phyloP scores from a whole-genome alignment of 192 early-diverging fungal species.

The Kappamyces sp. region DNA sequence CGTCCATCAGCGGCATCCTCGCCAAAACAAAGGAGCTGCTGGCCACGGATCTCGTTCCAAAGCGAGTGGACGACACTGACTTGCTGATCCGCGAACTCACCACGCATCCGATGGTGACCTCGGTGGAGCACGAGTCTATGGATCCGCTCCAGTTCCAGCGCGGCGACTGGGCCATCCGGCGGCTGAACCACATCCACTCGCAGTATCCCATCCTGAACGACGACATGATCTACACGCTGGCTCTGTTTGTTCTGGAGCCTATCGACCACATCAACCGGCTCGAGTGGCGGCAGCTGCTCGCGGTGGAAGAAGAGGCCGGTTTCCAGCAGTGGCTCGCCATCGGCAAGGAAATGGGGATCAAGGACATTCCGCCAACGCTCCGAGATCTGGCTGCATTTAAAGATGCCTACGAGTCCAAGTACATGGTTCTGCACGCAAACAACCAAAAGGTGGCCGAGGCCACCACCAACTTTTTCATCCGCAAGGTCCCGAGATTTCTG shows the following conservation, averaged over 20 bases:
- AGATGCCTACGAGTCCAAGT: too few relatives aligned
- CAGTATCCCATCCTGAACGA: conserved; percentile 36
- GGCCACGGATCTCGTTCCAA: too few relatives aligned
- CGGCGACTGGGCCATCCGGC: conserved; percentile 15
- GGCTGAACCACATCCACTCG: conserved; percentile 37
- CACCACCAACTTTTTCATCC: too few relatives aligned
- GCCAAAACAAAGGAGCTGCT: conserved; percentile 27
- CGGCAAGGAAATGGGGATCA: conserved; percentile 33
- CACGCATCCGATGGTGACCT: too few relatives aligned
- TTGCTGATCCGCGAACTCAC: conserved; percentile 30
- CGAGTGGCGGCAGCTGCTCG: conserved; percentile 34
- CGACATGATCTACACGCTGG: conserved; percentile 36
- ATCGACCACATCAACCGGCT: conserved; percentile 19
- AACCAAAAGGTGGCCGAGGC: too few relatives aligned
- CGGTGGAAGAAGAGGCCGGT: conserved; percentile 33
- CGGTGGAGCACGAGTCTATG: too few relatives aligned
- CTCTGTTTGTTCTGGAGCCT: conserved; percentile 31
- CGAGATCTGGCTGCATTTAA: too few relatives aligned
- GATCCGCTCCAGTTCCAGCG: too few relatives aligned
- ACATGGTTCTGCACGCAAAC: too few relatives aligned
- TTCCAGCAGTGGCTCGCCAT: conserved; percentile 22
- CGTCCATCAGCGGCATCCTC: conserved; percentile 35
- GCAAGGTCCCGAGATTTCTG: too few relatives aligned
- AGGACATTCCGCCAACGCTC: conserved; percentile 34
- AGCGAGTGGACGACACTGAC: conserved; percentile 31